Conservation (phyloP, 257 asterid genomes). For the Ehretia macrophylla region DNA sequence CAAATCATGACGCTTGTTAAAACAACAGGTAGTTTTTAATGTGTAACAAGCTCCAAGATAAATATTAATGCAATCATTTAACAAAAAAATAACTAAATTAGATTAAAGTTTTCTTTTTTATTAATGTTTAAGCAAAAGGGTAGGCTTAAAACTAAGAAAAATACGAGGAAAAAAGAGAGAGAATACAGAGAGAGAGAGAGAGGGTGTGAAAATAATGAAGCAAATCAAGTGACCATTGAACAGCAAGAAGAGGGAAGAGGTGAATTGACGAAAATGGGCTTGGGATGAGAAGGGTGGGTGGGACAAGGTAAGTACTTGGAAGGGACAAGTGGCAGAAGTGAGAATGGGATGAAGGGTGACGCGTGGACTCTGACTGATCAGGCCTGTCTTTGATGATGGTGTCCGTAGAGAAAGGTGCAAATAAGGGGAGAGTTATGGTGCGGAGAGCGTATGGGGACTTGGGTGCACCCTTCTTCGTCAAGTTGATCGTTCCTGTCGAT, state of each 20-base stretch:
- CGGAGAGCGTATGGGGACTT: background rate
- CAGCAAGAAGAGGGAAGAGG: constrained; percentile 1
- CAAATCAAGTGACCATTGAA: background rate
- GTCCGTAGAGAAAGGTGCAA: constrained; percentile 20
- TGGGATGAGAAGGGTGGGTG: constrained; percentile 4
- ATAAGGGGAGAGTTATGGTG: background rate
- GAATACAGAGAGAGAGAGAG: constrained; percentile 8
- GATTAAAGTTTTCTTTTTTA: background rate
- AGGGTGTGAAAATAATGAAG: background rate
- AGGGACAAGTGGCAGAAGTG: constrained; percentile 63
- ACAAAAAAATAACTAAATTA: constrained; percentile 5
- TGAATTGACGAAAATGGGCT: constrained; percentile 39
- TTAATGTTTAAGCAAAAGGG: background rate
- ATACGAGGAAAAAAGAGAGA: constrained; percentile 7
- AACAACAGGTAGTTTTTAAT: no score
- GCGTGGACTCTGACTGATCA: constrained; percentile 58
- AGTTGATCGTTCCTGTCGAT: no score
- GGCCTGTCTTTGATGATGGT: constrained; percentile 34
- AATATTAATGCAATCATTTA: no score
- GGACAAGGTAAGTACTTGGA: constrained; percentile 25
- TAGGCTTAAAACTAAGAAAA: background rate
- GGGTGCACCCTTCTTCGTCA: background rate
- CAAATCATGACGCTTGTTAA: background rate
- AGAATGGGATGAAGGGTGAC: constrained; percentile 36
- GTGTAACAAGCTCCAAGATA: no score